Evolutionary conservation across 495 filamentous ascomycete species (phyloP).

Genomic region (Penicillium pulvis): DNA sequence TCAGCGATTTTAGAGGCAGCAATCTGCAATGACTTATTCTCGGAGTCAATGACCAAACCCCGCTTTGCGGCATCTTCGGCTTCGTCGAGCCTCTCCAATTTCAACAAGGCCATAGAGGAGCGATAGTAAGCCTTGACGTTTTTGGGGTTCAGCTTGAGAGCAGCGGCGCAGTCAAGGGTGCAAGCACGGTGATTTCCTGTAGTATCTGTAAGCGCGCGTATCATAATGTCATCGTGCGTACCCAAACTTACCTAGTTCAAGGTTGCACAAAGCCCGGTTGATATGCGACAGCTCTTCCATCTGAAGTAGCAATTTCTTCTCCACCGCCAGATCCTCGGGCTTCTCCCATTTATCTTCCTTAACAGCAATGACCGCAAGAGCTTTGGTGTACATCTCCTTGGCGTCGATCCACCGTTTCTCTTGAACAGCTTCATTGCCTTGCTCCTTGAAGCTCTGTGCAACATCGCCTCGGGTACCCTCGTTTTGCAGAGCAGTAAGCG

Average conservation of each 20-base stretch:
- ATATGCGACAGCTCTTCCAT: slow-evolving; percentile 75
- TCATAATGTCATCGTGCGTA: neutral
- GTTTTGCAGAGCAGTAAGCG: slow-evolving; percentile 84
- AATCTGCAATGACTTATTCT: slow-evolving; percentile 58
- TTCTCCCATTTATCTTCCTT: slow-evolving; percentile 57
- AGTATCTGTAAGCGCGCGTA: slow-evolving; percentile 6
- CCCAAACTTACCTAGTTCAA: slow-evolving; percentile 62
- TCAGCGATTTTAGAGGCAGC: slow-evolving; percentile 58
- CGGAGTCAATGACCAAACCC: slow-evolving; percentile 68
- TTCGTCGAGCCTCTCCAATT: slow-evolving; percentile 70
- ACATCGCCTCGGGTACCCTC: slow-evolving; percentile 88
- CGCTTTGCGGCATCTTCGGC: slow-evolving; percentile 73
- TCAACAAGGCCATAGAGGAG: slow-evolving; percentile 71
- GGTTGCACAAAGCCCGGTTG: slow-evolving; percentile 85
- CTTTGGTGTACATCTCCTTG: slow-evolving; percentile 89
- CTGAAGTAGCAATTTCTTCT: slow-evolving; percentile 57
- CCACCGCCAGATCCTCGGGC: slow-evolving; percentile 49
- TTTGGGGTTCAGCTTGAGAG: slow-evolving; percentile 70
- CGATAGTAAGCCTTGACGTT: slow-evolving; percentile 93
- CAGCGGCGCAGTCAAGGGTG: slow-evolving; percentile 78
- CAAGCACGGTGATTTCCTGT: slow-evolving; percentile 81
- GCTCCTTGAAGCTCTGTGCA: slow-evolving; percentile 75
- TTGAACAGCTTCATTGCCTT: slow-evolving; percentile 85
- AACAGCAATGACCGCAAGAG: slow-evolving; percentile 63
- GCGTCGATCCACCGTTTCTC: slow-evolving; percentile 78